Conservation (phyloP, 2,329 filamentous ascomycete genomes). For the Fusarium nodosum region DNA sequence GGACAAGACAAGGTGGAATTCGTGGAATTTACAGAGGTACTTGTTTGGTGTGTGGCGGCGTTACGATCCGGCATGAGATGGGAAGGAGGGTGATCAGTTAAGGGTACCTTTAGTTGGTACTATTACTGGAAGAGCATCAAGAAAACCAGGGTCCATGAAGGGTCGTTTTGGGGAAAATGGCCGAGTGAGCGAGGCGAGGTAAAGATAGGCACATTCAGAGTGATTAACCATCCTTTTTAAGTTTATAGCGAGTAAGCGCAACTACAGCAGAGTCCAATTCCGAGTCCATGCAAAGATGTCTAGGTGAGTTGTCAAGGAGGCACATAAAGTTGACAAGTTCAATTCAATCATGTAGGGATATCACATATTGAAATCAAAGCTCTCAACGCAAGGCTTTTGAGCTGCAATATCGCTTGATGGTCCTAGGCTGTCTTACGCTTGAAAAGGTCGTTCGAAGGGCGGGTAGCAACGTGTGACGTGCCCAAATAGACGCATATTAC, state of each 20-base stretch:
- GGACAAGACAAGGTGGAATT: conserved; percentile 37
- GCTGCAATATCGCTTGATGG: conserved; percentile 25
- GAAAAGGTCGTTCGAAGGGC: conserved; percentile 16
- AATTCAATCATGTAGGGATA: conserved; percentile 19
- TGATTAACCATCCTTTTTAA: background rate
- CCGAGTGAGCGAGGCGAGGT: conserved; percentile 32
- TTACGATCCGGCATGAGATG: conserved; percentile 22
- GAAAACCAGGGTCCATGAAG: conserved; percentile 37
- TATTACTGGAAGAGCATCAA: conserved; percentile 1
- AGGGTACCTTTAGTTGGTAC: background rate
- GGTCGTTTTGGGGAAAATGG: conserved; percentile 26
- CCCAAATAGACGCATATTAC: background rate
- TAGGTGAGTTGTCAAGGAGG: background rate
- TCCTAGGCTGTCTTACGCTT: conserved; percentile 21
- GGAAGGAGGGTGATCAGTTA: conserved; percentile 13
- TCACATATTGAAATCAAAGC: conserved; percentile 1
- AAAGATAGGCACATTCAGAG: background rate
- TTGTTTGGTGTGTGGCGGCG: conserved; percentile 34
- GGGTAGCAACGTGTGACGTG: conserved; percentile 25
- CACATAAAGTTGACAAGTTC: background rate
- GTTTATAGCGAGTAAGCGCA: background rate
- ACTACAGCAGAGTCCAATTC: background rate
- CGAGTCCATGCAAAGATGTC: background rate
- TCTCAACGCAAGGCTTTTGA: background rate
- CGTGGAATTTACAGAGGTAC: conserved; percentile 29